Evolutionary conservation across 345 rosid species (phyloP), one percentile per base, ranked within the genome.

Genomic region (Carallia brachiata): DNA sequence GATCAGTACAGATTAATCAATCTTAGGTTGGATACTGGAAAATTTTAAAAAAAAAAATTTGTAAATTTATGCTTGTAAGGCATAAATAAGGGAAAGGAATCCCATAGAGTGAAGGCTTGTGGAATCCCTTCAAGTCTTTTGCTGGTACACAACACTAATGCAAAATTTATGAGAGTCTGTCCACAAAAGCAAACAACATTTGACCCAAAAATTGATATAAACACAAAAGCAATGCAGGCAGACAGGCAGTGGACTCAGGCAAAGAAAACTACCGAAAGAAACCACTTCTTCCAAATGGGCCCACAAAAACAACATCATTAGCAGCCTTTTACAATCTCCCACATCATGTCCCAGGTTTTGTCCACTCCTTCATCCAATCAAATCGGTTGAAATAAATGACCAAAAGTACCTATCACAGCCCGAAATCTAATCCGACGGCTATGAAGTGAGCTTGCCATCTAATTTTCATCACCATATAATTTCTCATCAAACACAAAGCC

Each of bases 321-420:
- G 73, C 68, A 52, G 73, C 70, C 77, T 9, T 58, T 59, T 52
- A 6, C 4, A 1, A 48, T 63, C 73, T 32, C 19, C 6, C 44
- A 44, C 59, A 32, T 48, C 67, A 13, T 7, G 52, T 39, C 4
- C 19, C 0, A 34, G 32, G 0, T 2, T 19, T 15, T 28, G 15
- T 27, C 37, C 2, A 0, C 13, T 56, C 23, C 53, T 5, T n/a
- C 2, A n/a, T 44, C 61, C 17, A 47, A 73, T 53, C 72, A 16
- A 12, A n/a, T 30, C 77, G 75, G 58, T 61, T 2, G 3, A 69
- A 6, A 30, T 1, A 0, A 0, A 16, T 47, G 16, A 62, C 47
- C 58, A 39, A 8, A 17, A 12, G 6, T 0, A 32, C 18, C 53
- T 52, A 4, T 27, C 62, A 16, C 27, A 0, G 1, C 2, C 1